Percentiles rank a stretch among this genome's conserved stretches.
These are phyloP conservation scores for Solanum corneliomulleri DNA, from an alignment of 257 asterid genomes.

Conservation along the genomic window DNA sequence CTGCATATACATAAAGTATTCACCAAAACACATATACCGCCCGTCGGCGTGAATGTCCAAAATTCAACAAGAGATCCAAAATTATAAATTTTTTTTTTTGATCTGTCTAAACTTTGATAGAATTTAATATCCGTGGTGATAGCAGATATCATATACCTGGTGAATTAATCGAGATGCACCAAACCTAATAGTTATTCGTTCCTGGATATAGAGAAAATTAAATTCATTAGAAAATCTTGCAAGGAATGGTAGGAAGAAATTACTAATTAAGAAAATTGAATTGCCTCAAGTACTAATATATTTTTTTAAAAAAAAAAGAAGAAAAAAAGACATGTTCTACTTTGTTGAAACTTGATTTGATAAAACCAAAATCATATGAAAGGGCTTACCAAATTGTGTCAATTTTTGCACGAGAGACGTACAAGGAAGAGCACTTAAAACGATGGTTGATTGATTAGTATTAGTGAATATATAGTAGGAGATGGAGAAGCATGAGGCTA, in stretches of 20 bases:
- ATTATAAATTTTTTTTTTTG: too few relatives aligned
- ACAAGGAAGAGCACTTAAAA: not conserved
- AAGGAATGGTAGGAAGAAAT: not conserved
- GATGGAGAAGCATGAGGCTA: not conserved
- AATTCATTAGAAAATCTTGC: not conserved
- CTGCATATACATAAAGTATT: not conserved
- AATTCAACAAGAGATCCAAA: too few relatives aligned
- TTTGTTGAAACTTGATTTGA: not conserved
- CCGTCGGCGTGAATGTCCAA: not conserved
- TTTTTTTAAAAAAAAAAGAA: not conserved
- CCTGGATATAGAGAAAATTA: not conserved
- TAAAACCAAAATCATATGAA: not conserved
- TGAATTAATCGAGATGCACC: not conserved
- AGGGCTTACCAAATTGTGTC: not conserved
- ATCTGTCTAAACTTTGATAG: not conserved
- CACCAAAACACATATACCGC: not conserved
- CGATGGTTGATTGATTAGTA: not conserved
- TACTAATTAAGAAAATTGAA: not conserved
- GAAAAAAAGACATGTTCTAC: not conserved
- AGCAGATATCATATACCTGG: not conserved
- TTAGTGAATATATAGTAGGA: not conserved
- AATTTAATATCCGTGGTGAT: not conserved
- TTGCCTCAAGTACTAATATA: not conserved
- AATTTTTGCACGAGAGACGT: not conserved
- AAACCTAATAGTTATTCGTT: too few relatives aligned